These are phyloP conservation scores for Arthroderma sp. DNA, from an alignment of 2,329 filamentous ascomycete genomes.

Conservation along the genomic window DNA sequence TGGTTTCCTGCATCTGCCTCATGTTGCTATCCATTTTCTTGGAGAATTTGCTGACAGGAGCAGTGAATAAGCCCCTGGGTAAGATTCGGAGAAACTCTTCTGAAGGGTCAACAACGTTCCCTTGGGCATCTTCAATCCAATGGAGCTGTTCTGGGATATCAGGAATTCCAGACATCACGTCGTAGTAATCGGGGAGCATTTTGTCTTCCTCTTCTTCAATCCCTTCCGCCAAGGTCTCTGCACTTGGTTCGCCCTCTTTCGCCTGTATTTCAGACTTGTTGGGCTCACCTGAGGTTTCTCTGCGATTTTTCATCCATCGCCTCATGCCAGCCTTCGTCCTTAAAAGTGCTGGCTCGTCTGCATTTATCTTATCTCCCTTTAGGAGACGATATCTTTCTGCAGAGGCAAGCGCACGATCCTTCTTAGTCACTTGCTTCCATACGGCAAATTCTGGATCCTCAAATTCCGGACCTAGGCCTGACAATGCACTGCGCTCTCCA, in stretches of 20 bases:
- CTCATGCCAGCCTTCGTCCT: slow-evolving; percentile 81
- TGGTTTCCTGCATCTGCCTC: slow-evolving; percentile 87
- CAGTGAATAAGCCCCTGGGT: slow-evolving; percentile 59
- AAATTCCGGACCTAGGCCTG: slow-evolving; percentile 63
- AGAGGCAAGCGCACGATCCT: slow-evolving; percentile 73
- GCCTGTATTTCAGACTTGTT: slow-evolving; percentile 34
- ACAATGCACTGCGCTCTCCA: slow-evolving; percentile 51
- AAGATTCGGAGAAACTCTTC: slow-evolving; percentile 74
- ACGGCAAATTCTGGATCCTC: slow-evolving; percentile 88
- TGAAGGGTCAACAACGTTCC: slow-evolving; percentile 73
- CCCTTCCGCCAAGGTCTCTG: slow-evolving; percentile 82
- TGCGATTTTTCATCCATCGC: slow-evolving; percentile 67
- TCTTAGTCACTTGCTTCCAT: slow-evolving; percentile 98
- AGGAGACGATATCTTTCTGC: slow-evolving; percentile 80
- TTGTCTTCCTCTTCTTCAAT: slow-evolving; percentile 80
- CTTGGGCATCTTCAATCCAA: slow-evolving; percentile 83
- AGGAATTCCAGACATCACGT: slow-evolving; percentile 71
- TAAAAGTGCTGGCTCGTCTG: slow-evolving; percentile 75
- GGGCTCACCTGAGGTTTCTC: slow-evolving; percentile 46
- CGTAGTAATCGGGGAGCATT: slow-evolving; percentile 88
- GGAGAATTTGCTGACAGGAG: slow-evolving; percentile 60
- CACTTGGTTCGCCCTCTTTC: slow-evolving; percentile 35
- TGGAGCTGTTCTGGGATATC: slow-evolving; percentile 65
- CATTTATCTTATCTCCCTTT: slow-evolving; percentile 68
- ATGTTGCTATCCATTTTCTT: slow-evolving; percentile 83